Evolutionary conservation across 371 early-diverging fungal genomes (phyloP), one percentile per base, ranked within the genome.

Genomic region (Rhizopus stolonifer): DNA sequence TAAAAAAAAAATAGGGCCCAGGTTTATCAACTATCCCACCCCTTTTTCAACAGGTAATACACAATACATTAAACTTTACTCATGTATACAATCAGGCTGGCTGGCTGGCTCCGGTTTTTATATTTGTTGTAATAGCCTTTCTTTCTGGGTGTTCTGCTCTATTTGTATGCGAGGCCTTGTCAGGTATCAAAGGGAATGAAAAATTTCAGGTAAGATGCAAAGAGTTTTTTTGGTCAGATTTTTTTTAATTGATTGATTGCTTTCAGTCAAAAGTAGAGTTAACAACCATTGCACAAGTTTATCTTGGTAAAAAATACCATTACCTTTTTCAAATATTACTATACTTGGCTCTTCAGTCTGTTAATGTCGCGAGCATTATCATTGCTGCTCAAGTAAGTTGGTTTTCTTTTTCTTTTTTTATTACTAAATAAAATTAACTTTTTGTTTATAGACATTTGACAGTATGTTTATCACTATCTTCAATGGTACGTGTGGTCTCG

Each of bases 151-250:
- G 76, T 18, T 72, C 82, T 13, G 76, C 83, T 17, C 67, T 91
- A 14, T 89, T 91, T 56, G 81, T 89, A 19, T 83, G 87, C 52
- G 92, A 92, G 56, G 86, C 87, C 10, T 81, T 92, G 77, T 86
- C 88, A 40, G 82, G 80, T 42, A 81, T 90, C 32, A 83, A 85
- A 8, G 92, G 91, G 15, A 92, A 90, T 65, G 81, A 83, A 44
- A 74, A 80, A 24, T 81, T 85, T 44, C 82, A 85, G 53, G 82
- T 77, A 42, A 58, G 48, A 21, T 17, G 10, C 8, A 5, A 42
- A 8, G 19, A 21, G 7, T 34, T 3, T 18, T 13, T 26, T 8
- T 25, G 22, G 49, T 25, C n/a, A 25, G 31, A n/a, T 39, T 31
- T 23, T 23, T 46, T 18, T 42, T 50, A 19, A 13, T 48, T 46